Percentiles rank a stretch among this genome's conserved stretches.
Conservation (phyloP, 1,139 yeast genomes). For the Pichia sp. region DNA sequence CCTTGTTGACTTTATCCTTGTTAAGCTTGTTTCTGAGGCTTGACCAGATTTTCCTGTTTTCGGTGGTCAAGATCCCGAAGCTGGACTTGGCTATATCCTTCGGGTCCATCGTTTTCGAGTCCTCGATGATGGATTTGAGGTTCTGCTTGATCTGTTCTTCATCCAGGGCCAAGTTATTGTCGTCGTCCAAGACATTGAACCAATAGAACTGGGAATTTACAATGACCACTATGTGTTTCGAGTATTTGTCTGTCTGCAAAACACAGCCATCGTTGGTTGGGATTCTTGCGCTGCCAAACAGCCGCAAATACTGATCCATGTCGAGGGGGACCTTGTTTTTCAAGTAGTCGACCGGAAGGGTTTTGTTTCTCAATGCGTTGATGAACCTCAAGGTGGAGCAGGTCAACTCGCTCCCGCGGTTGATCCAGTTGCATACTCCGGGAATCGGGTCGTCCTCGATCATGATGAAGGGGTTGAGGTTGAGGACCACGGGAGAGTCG, state of each 20-base stretch:
- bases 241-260: slow-evolving; percentile 71
- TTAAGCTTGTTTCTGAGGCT: slow-evolving; percentile 53
- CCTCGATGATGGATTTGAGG: slow-evolving; percentile 69
- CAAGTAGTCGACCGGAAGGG: slow-evolving; percentile 67
- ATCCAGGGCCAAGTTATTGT: slow-evolving; percentile 62
- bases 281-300: slow-evolving; percentile 82
- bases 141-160: slow-evolving; percentile 75
- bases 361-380: slow-evolving; percentile 70
- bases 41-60: slow-evolving; percentile 84
- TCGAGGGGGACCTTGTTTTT: slow-evolving; percentile 66
- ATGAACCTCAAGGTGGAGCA: slow-evolving; percentile 74
- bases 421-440: slow-evolving; percentile 64
- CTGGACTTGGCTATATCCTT: slow-evolving; percentile 75
- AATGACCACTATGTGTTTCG: slow-evolving; percentile 79
- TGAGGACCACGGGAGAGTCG: slow-evolving; percentile 84
- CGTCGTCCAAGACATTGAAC: slow-evolving; percentile 81
- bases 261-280: slow-evolving; percentile 79
- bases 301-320: slow-evolving; percentile 84
- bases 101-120: slow-evolving; percentile 56
- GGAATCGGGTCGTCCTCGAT: slow-evolving; percentile 91
- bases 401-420: slow-evolving; percentile 78
- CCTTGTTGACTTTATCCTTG: slow-evolving; percentile 51
- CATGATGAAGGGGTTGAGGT: slow-evolving; percentile 81
- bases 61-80: slow-evolving; percentile 86
- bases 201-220: slow-evolving; percentile 87